A percentile compares a stretch with the other conserved stretches of the same genome.
Evolutionary conservation across 208 protist genomes (phyloP).

Genomic region (Zelonia costaricensis): DNA sequence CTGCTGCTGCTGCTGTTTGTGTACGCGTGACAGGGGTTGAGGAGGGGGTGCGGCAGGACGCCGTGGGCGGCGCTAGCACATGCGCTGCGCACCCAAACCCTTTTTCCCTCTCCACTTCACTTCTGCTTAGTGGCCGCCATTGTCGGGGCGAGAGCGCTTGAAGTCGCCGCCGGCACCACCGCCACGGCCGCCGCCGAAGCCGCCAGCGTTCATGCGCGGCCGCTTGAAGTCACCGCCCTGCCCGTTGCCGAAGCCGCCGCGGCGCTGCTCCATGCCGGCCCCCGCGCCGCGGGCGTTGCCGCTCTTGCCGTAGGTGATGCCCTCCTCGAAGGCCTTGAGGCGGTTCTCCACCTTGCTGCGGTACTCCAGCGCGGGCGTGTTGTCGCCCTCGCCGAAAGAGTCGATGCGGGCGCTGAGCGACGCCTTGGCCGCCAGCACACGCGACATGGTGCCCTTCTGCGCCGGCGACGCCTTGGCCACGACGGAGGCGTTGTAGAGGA

Average conservation of each 20-base stretch:
- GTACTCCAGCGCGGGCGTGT: slow-evolving; percentile 86
- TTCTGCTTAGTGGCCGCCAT: slow-evolving; percentile 6
- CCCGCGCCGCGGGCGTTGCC: slow-evolving; percentile 85
- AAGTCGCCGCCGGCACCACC: slow-evolving; percentile 12
- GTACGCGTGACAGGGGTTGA: background rate
- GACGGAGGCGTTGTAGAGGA: slow-evolving; percentile 99
- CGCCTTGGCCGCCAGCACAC: slow-evolving; percentile 98
- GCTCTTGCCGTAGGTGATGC: slow-evolving; percentile 84
- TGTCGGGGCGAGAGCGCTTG: slow-evolving; percentile 17
- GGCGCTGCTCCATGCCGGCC: slow-evolving; percentile 64
- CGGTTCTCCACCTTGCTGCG: slow-evolving; percentile 90
- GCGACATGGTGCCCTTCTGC: slow-evolving; percentile 96
- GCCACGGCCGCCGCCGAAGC: slow-evolving; percentile 13
- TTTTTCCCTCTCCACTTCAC: background rate
- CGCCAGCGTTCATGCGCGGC: slow-evolving; percentile 37
- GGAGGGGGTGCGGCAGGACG: background rate
- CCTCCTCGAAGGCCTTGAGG: slow-evolving; percentile 91
- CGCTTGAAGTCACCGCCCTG: slow-evolving; percentile 58
- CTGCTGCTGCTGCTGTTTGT: background rate
- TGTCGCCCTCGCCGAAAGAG: slow-evolving; percentile 96
- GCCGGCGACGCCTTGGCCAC: slow-evolving; percentile 94
- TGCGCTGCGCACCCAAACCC: too few species aligned
- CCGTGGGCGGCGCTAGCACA: too few species aligned
- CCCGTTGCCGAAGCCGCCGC: slow-evolving; percentile 32
- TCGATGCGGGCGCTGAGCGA: slow-evolving; percentile 98